Evolutionary conservation across 139 green algal genomes (phyloP).

Genomic region (Pleodorina starrii): DNA sequence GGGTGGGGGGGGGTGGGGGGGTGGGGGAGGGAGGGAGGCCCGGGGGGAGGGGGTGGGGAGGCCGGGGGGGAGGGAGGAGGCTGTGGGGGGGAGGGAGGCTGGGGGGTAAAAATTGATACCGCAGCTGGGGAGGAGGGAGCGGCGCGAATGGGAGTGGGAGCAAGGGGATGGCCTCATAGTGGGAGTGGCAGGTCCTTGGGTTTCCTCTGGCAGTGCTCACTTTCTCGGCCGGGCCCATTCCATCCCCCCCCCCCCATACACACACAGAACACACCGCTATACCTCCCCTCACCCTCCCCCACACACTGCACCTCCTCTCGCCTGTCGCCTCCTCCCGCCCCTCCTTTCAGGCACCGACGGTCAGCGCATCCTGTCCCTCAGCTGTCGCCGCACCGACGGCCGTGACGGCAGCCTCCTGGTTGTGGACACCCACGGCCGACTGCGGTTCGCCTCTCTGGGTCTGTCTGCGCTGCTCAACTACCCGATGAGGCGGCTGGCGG

Average conservation of each 20-base stretch:
- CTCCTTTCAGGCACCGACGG: slow-evolving; percentile 27
- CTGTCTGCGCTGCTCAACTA: slow-evolving; percentile 50
- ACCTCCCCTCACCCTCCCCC: too few relatives aligned
- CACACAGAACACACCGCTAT: too few relatives aligned
- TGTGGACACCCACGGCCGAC: slow-evolving; percentile 43
- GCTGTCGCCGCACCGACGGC: slow-evolving; percentile 40
- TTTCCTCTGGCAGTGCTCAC: too few relatives aligned
- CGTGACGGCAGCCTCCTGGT: slow-evolving; percentile 50
- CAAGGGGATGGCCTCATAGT: too few relatives aligned
- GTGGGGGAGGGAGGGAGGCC: background rate
- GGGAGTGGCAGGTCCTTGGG: too few relatives aligned
- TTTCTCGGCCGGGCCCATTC: too few relatives aligned
- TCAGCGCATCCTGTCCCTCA: slow-evolving; percentile 51
- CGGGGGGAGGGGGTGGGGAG: background rate
- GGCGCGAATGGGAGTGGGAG: background rate
- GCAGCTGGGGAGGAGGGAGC: too few relatives aligned
- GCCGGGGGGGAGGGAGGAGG: background rate
- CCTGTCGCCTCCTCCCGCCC: too few relatives aligned
- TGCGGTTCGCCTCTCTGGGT: slow-evolving; percentile 55
- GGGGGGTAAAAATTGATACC: too few relatives aligned
- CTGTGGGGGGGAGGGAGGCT: too few relatives aligned
- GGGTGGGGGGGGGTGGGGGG: background rate
- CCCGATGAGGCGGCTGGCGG: slow-evolving; percentile 6
- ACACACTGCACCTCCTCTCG: too few relatives aligned
- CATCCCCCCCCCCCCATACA: too few relatives aligned